These are phyloP conservation scores for Apiospora phragmitis DNA, from an alignment of 2,329 filamentous ascomycete species.

Conservation along the genomic window DNA sequence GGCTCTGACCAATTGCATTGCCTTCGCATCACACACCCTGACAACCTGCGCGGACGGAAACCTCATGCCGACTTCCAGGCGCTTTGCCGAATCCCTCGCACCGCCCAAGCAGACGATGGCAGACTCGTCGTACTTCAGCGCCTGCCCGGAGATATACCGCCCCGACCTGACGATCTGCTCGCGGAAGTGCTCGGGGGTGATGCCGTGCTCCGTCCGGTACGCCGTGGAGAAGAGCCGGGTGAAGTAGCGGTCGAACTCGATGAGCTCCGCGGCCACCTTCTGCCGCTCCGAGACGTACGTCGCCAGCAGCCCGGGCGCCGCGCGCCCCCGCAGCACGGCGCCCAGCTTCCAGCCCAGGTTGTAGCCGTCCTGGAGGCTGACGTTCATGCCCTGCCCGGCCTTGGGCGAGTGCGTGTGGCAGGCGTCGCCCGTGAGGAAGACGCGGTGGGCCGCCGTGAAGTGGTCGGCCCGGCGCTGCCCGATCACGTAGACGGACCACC, in stretches of 20 bases:
- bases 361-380: slow-evolving; percentile 57
- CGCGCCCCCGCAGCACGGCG: slow-evolving; percentile 45
- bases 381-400: slow-evolving; percentile 61
- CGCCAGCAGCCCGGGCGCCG: slow-evolving; percentile 43
- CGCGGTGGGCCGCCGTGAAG: slow-evolving; percentile 56
- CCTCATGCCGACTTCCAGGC: slow-evolving; percentile 52
- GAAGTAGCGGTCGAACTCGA: slow-evolving; percentile 59
- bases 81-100: slow-evolving; percentile 37
- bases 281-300: slow-evolving; percentile 56
- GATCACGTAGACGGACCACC: slow-evolving; percentile 66
- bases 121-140: slow-evolving; percentile 53
- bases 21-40: slow-evolving; percentile 58
- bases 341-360: slow-evolving; percentile 53
- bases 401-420: slow-evolving; percentile 65
- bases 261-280: slow-evolving; percentile 55
- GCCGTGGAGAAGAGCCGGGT: slow-evolving; percentile 53
- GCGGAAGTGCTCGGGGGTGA: slow-evolving; percentile 50
- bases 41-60: slow-evolving; percentile 61
- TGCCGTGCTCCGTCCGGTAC: slow-evolving; percentile 35
- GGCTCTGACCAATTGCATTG: slow-evolving; percentile 52
- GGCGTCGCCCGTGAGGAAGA: slow-evolving; percentile 65
- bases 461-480: slow-evolving; percentile 60
- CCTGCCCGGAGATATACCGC: slow-evolving; percentile 61
- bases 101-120: slow-evolving; percentile 41
- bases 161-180: slow-evolving; percentile 59